Conservation (phyloP, 345 rosid species). For the Atalantia buxifolia region DNA sequence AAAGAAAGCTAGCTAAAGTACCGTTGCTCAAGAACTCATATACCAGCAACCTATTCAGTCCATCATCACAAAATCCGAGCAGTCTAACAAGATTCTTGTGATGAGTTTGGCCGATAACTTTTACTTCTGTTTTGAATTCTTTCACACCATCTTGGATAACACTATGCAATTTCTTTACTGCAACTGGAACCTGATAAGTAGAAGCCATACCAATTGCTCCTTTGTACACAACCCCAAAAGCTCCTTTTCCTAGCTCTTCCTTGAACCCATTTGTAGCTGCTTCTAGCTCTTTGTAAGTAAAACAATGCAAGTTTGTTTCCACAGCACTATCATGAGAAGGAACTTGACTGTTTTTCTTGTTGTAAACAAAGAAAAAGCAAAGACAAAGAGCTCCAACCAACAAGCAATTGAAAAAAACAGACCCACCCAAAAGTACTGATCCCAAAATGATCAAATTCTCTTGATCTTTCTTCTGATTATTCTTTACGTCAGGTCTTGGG, state of each 20-base stretch:
- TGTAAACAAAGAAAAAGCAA: slow-evolving; percentile 4
- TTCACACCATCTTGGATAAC: slow-evolving; percentile 36
- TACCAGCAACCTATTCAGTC: slow-evolving; percentile 39
- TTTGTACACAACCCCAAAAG: slow-evolving; percentile 30
- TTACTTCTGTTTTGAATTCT: slow-evolving; percentile 55
- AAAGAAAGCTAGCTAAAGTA: slow-evolving; percentile 41
- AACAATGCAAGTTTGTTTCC: slow-evolving; percentile 24
- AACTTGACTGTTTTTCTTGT: background rate
- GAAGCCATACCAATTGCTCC: slow-evolving; percentile 24
- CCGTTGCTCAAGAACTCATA: slow-evolving; percentile 57
- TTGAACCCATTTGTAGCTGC: slow-evolving; percentile 33
- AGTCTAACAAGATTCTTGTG: slow-evolving; percentile 52
- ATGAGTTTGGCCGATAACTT: slow-evolving; percentile 45
- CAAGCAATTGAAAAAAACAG: slow-evolving; percentile 20
- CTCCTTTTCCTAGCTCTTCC: slow-evolving; percentile 38
- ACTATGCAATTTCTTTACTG: slow-evolving; percentile 42
- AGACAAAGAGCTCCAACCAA: slow-evolving; percentile 9
- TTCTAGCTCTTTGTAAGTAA: slow-evolving; percentile 30
- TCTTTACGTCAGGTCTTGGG: background rate
- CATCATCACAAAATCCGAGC: slow-evolving; percentile 50
- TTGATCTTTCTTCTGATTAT: background rate
- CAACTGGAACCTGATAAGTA: slow-evolving; percentile 26
- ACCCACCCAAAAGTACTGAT: slow-evolving; percentile 29
- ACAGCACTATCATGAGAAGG: background rate
- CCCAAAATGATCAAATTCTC: slow-evolving; percentile 19